These are phyloP conservation scores for Umbelopsis sp. DNA, from an alignment of 192 early-diverging fungal species.

Conservation along the genomic window DNA sequence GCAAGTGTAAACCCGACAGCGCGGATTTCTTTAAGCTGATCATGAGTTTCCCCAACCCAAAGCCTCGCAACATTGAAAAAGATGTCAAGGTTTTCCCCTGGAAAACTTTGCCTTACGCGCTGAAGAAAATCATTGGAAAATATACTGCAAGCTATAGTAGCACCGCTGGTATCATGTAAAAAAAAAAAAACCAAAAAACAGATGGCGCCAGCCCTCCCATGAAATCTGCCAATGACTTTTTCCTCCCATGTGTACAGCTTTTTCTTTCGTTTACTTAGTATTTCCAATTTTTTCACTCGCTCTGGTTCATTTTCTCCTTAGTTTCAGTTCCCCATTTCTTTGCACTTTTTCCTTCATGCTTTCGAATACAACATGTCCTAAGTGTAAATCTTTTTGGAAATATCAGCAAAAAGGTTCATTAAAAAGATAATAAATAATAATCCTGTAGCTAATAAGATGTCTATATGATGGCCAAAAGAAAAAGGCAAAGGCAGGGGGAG, in stretches of 20 bases:
- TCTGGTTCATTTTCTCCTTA: not conserved
- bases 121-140: conserved; percentile 81
- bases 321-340: not conserved
- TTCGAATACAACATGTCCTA: too few relatives aligned
- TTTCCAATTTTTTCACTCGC: not conserved
- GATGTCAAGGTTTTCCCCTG: conserved; percentile 88
- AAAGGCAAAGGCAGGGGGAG: too few relatives aligned
- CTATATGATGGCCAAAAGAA: too few relatives aligned
- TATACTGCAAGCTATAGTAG: conserved; percentile 61
- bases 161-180: conserved; percentile 33
- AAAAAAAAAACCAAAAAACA: not conserved
- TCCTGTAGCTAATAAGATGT: too few relatives aligned
- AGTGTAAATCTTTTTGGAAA: too few relatives aligned
- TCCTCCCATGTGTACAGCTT: conserved; percentile 17
- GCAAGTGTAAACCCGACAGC: conserved; percentile 76
- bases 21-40: conserved; percentile 81
- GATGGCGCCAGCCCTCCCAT: not conserved
- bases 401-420: too few relatives aligned
- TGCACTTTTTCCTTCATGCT: not conserved
- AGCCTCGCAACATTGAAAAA: conserved; percentile 87
- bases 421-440: too few relatives aligned
- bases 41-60: conserved; percentile 82
- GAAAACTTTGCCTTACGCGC: conserved; percentile 67
- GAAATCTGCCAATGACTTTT: not conserved
- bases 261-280: not conserved